These are phyloP conservation scores for Xylaria sp. DNA, from an alignment of 2,329 filamentous ascomycete genomes.

Conservation along the genomic window DNA sequence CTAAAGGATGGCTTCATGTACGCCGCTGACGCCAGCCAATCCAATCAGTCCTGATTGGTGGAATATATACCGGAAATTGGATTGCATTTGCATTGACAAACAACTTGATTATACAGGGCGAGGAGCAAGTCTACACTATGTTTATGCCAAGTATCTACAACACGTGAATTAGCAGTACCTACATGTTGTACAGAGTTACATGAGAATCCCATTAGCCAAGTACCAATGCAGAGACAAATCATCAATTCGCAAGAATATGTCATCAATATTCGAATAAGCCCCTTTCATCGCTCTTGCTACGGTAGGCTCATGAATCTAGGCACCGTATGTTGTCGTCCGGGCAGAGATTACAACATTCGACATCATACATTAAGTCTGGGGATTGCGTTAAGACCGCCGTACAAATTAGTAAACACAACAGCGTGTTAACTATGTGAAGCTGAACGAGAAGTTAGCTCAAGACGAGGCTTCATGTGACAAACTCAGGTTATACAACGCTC, in stretches of 20 bases:
- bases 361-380: too few species aligned
- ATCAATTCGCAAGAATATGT: neutral
- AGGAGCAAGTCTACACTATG: neutral
- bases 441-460: too few species aligned
- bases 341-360: too few species aligned
- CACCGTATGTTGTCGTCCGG: neutral
- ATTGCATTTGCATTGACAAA: neutral
- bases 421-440: too few species aligned
- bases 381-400: too few species aligned
- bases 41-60: neutral
- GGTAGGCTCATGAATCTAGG: neutral
- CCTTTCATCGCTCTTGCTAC: neutral
- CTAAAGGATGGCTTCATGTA: slow-evolving; percentile 1
- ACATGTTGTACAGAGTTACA: neutral
- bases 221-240: neutral
- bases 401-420: too few species aligned
- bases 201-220: neutral
- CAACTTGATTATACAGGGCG: neutral
- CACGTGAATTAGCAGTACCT: neutral
- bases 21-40: slow-evolving; percentile 29
- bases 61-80: neutral
- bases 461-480: neutral
- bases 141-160: too few species aligned
- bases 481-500: neutral
- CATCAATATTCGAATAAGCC: neutral